phyloP scores from a whole-genome alignment of 495 filamentous ascomycete species.

The Cenococcum geophilum region DNA sequence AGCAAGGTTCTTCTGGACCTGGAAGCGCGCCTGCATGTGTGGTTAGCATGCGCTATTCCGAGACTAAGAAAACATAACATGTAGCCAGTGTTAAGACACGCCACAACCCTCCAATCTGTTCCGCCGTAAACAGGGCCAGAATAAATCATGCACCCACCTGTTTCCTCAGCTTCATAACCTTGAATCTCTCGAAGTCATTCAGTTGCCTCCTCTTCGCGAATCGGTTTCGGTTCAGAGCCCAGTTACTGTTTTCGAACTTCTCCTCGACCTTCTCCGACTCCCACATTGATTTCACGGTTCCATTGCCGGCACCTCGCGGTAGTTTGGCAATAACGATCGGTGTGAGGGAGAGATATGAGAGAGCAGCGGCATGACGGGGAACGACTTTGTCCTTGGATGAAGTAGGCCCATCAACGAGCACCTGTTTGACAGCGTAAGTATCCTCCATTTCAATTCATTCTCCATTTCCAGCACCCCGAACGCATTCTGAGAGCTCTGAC shows the following conservation, averaged over 20 bases:
- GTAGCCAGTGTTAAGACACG: background rate
- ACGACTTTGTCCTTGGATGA: conserved; percentile 62
- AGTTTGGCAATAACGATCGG: conserved; percentile 82
- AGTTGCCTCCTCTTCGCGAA: conserved; percentile 79
- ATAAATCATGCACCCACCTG: conserved; percentile 55
- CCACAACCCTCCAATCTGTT: background rate
- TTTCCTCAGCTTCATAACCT: conserved; percentile 96
- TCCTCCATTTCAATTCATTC: conserved; percentile 7
- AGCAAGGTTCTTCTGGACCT: conserved; percentile 86
- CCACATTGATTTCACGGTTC: conserved; percentile 77
- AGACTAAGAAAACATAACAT: too few species aligned
- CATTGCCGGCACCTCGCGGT: conserved; percentile 77
- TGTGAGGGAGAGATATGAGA: conserved; percentile 80
- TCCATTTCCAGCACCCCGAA: background rate
- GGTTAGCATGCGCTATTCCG: conserved; percentile 21
- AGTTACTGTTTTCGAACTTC: conserved; percentile 82
- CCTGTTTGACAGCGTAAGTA: conserved; percentile 54
- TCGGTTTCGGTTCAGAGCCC: conserved; percentile 82
- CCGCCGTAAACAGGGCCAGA: background rate
- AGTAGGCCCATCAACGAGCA: conserved; percentile 89
- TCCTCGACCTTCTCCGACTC: conserved; percentile 76
- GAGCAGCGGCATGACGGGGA: conserved; percentile 73
- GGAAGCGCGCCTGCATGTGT: conserved; percentile 65
- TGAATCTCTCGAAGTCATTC: conserved; percentile 99
- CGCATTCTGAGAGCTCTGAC: conserved; percentile 39